Evolutionary conservation across 2,329 filamentous ascomycete genomes (phyloP), one percentile per base, ranked within the genome.

Genomic region (Parafenestella ontariensis): DNA sequence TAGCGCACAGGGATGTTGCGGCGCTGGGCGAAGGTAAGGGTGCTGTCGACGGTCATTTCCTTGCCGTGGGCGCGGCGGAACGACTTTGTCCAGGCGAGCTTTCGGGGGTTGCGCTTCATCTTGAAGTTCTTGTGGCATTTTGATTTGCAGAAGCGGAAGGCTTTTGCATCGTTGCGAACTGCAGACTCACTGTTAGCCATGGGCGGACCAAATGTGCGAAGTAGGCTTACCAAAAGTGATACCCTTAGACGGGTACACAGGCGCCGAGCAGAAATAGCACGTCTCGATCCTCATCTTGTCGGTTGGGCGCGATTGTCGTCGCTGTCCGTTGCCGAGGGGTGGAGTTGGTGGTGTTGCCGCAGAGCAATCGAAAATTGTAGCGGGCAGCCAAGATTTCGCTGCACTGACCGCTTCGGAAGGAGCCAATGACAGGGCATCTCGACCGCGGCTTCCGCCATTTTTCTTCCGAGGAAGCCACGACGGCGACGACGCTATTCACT

Each of bases 51-150:
- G 52, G 91, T 90, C 65, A 76, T 69, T 59, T 75, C 91, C 96
- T 88, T 78, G 64, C 87, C 85, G 64, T 81, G 72, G 2, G 71
- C 73, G 53, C 66, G 70, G 43, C 68, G 69, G 66, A 70, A 73
- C 9, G 63, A 63, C 51, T 73, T 73, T n/a, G 68, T 72, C 95
- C 94, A 97, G 79, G 92, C 95, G 68, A 98, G 86, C 65, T 97
- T 96, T 76, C 94, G 88, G 31, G 94, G 93, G 81, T 98, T 97
- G 65, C 95, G 89, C 89, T 96, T 96, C 91, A 96, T 96, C 81
- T 96, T 95, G 86, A 96, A 96, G 71, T 82, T 82, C 67, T 87
- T 88, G 78, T 89, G 87, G 62, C 71, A 74, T 71, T 74, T 74
- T 31, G 62, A 69, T 49, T 86, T 83, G 79, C 87, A 89, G 78